Conservation (phyloP, 805 yeast species). For the Starmerella floricola region DNA sequence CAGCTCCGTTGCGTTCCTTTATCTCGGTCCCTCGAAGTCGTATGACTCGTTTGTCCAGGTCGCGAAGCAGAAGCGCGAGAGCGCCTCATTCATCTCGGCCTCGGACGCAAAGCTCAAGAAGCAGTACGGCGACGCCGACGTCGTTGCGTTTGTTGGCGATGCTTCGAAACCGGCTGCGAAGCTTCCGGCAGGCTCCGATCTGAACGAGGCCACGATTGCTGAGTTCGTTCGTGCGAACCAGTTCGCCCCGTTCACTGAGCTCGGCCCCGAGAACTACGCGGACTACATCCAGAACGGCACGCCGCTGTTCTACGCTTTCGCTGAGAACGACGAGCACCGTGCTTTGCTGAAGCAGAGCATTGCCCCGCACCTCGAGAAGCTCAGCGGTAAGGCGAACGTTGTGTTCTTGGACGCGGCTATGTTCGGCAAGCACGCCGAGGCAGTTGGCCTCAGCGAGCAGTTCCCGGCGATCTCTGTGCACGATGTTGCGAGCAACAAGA, state of each 20-base stretch:
- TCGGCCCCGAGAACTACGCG: slow-evolving; percentile 66
- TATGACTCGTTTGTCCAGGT: slow-evolving; percentile 49
- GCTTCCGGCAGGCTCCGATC: slow-evolving; percentile 24
- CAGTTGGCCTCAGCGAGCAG: slow-evolving; percentile 62
- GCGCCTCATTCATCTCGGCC: slow-evolving; percentile 42
- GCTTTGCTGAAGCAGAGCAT: slow-evolving; percentile 42
- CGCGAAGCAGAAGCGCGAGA: slow-evolving; percentile 56
- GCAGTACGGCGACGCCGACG: slow-evolving; percentile 31
- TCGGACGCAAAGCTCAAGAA: slow-evolving; percentile 32
- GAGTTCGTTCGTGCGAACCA: slow-evolving; percentile 49
- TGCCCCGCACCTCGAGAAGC: slow-evolving; percentile 53
- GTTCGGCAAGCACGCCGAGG: slow-evolving; percentile 78
- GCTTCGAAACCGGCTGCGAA: slow-evolving; percentile 21
- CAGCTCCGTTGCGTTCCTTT: slow-evolving; percentile 36
- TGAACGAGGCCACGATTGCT: slow-evolving; percentile 30
- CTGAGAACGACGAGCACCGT: slow-evolving; percentile 56
- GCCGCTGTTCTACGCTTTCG: slow-evolving; percentile 85
- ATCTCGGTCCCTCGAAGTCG: slow-evolving; percentile 34
- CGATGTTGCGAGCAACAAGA: slow-evolving; percentile 51
- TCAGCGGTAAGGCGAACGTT: slow-evolving; percentile 71
- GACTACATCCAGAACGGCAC: slow-evolving; percentile 55
- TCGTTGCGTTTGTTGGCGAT: slow-evolving; percentile 34
- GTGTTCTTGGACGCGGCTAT: slow-evolving; percentile 74
- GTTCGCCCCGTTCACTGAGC: slow-evolving; percentile 78
- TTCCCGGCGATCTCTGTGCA: slow-evolving; percentile 89